Evolutionary conservation across 2,329 filamentous ascomycete genomes (phyloP), one percentile per base, ranked within the genome.

Genomic region (Ophiocordyceps polyrhachis-furcata): DNA sequence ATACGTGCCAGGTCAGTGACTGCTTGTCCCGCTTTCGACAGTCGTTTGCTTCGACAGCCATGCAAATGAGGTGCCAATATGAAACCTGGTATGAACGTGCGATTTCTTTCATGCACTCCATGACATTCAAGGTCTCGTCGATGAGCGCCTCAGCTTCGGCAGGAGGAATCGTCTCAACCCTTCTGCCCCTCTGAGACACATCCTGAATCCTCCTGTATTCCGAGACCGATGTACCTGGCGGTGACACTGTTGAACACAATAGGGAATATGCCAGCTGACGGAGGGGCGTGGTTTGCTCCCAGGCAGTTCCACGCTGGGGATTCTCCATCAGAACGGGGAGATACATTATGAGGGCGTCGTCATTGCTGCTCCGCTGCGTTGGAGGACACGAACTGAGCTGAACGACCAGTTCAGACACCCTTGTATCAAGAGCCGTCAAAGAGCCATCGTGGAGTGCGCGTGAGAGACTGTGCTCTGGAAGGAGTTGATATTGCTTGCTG

Each of bases 271-370:
- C 74, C 20, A 79, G 50, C 42, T 63, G 63, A 14, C 76, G 65
- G 29, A 75, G 61, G 8, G 55, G 45, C 23, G 62, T 64, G 45
- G 73, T 73, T 46, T 69, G 62, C 44, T 68, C 65, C 75, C 76
- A 79, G 15, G 73, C 71, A 51, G 68, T 77, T 40, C 67, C 66
- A 28, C 69, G 66, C n/a, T 57, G 54, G 17, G 70, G 68, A 46
- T 68, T 70, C 49, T 81, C 76, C 11, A 77, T 61, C 0, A 86
- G 57, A 20, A 79, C 66, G 0, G 80, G 78, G 1, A 87, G 66
- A 55, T 81, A 88, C 13, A 84, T 67, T 38, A 68, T 60, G 13
- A 61, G 53, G 1, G 50, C 47, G 2, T 58, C 49, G 2, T 46
- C 46, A 17, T 44, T 38, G 5, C 51, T 35, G 19, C 41, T 42